Percentiles rank a stretch among this genome's conserved stretches.
Conservation (phyloP, 1,139 yeast species). For the Pichia sp. region DNA sequence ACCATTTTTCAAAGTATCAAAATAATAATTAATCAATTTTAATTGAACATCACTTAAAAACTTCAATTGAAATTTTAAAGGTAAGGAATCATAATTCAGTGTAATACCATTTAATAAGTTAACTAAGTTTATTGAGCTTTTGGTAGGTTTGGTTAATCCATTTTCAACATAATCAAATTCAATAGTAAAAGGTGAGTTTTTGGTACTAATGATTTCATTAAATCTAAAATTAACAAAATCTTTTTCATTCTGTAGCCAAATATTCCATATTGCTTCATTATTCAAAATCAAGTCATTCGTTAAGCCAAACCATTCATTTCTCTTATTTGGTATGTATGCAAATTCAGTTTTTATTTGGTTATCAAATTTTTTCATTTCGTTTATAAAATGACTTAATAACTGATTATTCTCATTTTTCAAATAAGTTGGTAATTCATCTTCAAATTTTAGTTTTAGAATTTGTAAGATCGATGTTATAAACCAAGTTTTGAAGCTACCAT, state of each 20-base stretch:
- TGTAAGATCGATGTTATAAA: conserved; percentile 49
- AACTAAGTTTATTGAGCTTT: conserved; percentile 55
- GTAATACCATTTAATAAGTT: conserved; percentile 65
- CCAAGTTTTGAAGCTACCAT: conserved; percentile 33
- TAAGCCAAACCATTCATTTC: conserved; percentile 45
- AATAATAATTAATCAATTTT: conserved; percentile 53
- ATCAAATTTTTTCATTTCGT: conserved; percentile 57
- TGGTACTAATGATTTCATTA: conserved; percentile 44
- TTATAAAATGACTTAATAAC: conserved; percentile 53
- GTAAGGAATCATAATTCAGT: conserved; percentile 50
- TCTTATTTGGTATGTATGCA: conserved; percentile 33
- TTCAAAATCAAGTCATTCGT: conserved; percentile 48
- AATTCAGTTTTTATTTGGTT: conserved; percentile 45
- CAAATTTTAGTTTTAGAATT: conserved; percentile 45
- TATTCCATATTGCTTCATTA: conserved; percentile 37
- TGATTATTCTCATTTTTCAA: conserved; percentile 33
- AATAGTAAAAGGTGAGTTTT: conserved; percentile 53
- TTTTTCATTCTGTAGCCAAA: conserved; percentile 65
- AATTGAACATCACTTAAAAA: conserved; percentile 68
- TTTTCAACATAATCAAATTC: conserved; percentile 53
- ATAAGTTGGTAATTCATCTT: conserved; percentile 23
- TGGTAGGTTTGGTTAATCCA: conserved; percentile 52
- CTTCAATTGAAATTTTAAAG: conserved; percentile 58
- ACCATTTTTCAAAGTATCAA: conserved; percentile 42
- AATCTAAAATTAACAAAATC: conserved; percentile 52